Evolutionary conservation across 2,329 filamentous ascomycete species (phyloP), one percentile per base, ranked within the genome.

Genomic region (Exophiala bonariae): DNA sequence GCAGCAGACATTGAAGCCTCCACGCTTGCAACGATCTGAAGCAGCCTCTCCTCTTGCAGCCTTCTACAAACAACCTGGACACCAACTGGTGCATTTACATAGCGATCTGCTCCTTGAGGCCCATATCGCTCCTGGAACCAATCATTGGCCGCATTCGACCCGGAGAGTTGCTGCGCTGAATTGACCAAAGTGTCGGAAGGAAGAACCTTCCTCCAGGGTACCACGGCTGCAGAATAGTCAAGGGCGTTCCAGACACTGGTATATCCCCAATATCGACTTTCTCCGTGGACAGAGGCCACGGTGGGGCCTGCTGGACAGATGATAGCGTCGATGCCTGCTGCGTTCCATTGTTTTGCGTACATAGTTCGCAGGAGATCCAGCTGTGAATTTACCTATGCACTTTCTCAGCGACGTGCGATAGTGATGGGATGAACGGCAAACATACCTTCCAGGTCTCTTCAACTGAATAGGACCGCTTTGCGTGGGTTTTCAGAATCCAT

Each of bases 171-270:
- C 35, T 20, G 26, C 13, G n/a, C 22, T 17, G 47, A 63, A n/a
- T 49, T 48, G 54, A 79, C 76, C 9, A 31, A 37, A 3, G 31
- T 44, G 20, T 65, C 56, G 0, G 54, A 55, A 1, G 67, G 66
- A 40, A 76, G 67, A 1, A 74, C 70, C 30, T 66, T 61, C 2
- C 66, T 67, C 1, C 77, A 78, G 0, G 84, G 84, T 59, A 87
- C 85, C 0, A 82, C 73, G 2, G 78, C 63, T 5, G 73, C 76
- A 0, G 83, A 80, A 61, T 85, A 85, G 61, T 87, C 83, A 1
- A 87, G 73, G 33, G 86, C 58, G 60, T 87, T 87, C 81, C 82
- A 87, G 52, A 82, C 77, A 1, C 76, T 68, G 0, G 82, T 85
- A 56, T 87, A 88, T 2, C 76, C 76, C 82, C 82, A 87, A 54